Evolutionary conservation across 768 basidiomycete genomes (phyloP), one percentile per base, ranked within the genome.

Genomic region (Lentinula raphanica): DNA sequence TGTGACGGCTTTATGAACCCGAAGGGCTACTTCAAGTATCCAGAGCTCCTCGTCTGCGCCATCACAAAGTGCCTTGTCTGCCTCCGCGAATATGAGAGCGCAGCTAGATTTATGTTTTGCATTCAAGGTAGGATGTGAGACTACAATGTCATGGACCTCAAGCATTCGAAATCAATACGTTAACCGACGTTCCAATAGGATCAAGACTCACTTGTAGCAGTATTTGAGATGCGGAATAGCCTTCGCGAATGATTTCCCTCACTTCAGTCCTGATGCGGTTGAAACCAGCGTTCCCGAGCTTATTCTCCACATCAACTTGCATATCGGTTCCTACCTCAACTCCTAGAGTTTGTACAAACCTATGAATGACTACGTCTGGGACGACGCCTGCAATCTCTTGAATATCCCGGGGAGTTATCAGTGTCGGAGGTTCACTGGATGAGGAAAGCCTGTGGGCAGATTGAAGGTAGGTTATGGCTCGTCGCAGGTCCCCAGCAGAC

Each of bases 321-420:
- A 81, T 84, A 3, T 66, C 76, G 25, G 72, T 72, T 5, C 70
- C 78, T 17, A 80, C 64, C 31, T 94, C 88, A 15, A 98, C 76
- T 2, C 94, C 94, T 25, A 98, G 69, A 0, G 84, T 78, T 17
- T 69, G 67, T 0, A 88, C 88, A 60, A 98, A 86, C 48, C 80
- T 76, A 15, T 81, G 74, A 46, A 98, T 81, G 1, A 91, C 82
- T 12, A 65, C 59, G 60, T 86, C 84, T 0, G 96, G 97, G 0
- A 98, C 92, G 25, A 97, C 90, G 0, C 97, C 97, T 0, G 95
- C 95, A 56, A 98, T 98, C 72, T 99, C 97, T 70, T 98, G 92
- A 12, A 98, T 90, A 60, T 94, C 93, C 15, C 68, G 67, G 6
- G 87, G 72, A 3, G 86, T 85, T 61, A 99, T 92, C 29, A 83